phyloP scores from a whole-genome alignment of 2,329 filamentous ascomycete genomes.

The Trichoderma sp. region DNA sequence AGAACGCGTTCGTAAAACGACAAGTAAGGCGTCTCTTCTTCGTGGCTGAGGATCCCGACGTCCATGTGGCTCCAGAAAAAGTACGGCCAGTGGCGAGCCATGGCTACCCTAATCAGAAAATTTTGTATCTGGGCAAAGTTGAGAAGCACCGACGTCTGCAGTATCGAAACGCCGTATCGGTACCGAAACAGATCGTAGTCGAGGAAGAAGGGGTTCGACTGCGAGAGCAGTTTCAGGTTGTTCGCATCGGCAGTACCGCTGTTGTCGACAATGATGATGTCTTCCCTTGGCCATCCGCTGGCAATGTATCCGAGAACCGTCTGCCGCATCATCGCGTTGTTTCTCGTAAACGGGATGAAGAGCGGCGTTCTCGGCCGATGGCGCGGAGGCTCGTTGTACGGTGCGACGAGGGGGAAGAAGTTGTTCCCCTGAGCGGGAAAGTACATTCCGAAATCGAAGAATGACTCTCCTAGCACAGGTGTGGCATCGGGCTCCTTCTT shows the following conservation, averaged over 20 bases:
- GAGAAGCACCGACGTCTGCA: conserved; percentile 20
- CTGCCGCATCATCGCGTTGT: conserved; percentile 24
- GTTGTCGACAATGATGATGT: conserved; percentile 25
- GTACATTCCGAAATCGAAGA: conserved; percentile 16
- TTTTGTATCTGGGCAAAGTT: conserved; percentile 25
- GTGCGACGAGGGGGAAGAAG: conserved; percentile 24
- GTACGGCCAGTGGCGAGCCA: conserved; percentile 21
- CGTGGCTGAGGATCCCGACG: conserved; percentile 17
- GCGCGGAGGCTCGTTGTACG: conserved; percentile 24
- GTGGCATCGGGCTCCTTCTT: neutral
- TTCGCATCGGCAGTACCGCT: conserved; percentile 25
- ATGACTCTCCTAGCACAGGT: conserved; percentile 4
- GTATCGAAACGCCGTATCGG: conserved; percentile 27
- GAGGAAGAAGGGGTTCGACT: conserved; percentile 21
- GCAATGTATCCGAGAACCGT: conserved; percentile 22
- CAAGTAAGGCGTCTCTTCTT: conserved; percentile 13
- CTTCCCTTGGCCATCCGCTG: conserved; percentile 22
- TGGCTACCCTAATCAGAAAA: conserved; percentile 9
- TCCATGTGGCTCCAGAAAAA: conserved; percentile 28
- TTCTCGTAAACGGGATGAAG: conserved; percentile 23
- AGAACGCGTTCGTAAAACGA: conserved; percentile 22
- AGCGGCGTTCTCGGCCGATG: conserved; percentile 25
- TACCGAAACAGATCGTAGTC: conserved; percentile 22
- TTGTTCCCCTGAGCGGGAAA: conserved; percentile 22
- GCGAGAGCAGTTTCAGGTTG: conserved; percentile 8